Base-by-base conservation (phyloP, 129 eudicot species). In the Silybum marianum region DNA sequence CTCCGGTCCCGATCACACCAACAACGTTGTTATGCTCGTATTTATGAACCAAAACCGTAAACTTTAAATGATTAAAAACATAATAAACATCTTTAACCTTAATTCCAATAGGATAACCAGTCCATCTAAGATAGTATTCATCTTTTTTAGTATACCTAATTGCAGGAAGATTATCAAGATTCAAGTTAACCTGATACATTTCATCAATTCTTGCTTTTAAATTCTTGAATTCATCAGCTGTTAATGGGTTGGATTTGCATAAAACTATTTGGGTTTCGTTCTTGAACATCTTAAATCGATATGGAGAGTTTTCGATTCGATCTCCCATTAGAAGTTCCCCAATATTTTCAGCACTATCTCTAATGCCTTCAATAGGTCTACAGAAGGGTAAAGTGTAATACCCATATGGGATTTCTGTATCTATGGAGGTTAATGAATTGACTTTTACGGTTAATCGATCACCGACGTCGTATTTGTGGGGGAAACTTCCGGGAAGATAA, bases 251-350 rank as follows among this genome's bases (percentile, higher is more conserved):
- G 19, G 82, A 30, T 73, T 74, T 78, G 69, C 89, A 86, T 32
- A 86, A 34, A 75, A 78, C 72, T 7, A 86, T 74, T 38, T 86
- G 81, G 44, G 51, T 82, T 23, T 86, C 77, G 26, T 83, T 82
- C 40, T 39, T 39, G 44, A 73, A 82, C 86, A 83, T 79, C 39
- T 71, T 75, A 36, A 75, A 83, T 40, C 85, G 81, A 72, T 83
- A 83, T 0, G 76, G 87, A 12, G 87, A 86, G 80, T 86, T 83
- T 72, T 86, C 86, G 26, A 74, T 86, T 62, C 76, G 74, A 79
- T 83, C 84, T 26, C 89, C 89, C 82, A 83, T 86, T 19, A 82
- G 72, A 62, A 86, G 87, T 80, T 86, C 89, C 40, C 82, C 87
- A 23, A 83, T 84, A 80, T 86, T 86, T 26, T 86, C 87, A 46